Evolutionary conservation across 2,329 filamentous ascomycete genomes (phyloP), one percentile per base, ranked within the genome.

Genomic region (Cadophora sp.): DNA sequence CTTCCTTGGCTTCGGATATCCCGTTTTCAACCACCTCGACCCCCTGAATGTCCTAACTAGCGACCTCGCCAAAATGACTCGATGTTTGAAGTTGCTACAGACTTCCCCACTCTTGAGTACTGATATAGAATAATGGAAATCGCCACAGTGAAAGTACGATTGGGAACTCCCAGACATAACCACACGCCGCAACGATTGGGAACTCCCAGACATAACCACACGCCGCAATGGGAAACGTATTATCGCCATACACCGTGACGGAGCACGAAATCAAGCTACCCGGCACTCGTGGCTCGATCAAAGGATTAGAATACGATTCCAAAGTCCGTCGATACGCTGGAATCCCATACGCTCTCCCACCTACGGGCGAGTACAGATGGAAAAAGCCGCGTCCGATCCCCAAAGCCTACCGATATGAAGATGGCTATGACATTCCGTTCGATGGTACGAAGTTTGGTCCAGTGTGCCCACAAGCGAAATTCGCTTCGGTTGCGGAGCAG

Each of bases 401-500:
- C 72, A 63, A 2, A 58, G 70, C 4, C 77, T 77, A 65, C 58
- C 72, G 70, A 3, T 81, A 79, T 63, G 74, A 73, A 60, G 71
- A 71, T n/a, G 61, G 62, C 0, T 58, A 71, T 14, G 75, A 72
- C 0, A 58, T 68, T 4, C 76, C 79, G 3, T 81, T 77, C 29
- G 79, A 83, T 68, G 80, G 78, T 16, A 80, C 79, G 0, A 66
- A 69, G 4, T 82, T 80, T 68, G 75, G 76, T 1, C 71, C 79
- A 0, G 75, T 82, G 1, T 83, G 81, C 64, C 80, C 80, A 3
- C 82, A 83, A 62, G 76, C 79, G 31, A 64, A 60, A 24, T 69
- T 67, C 51, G 61, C 46, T 9, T 62, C 67, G 27, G 34, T 68
- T 16, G 81, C 77, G 34, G 68, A 69, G 40, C 64, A 73, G 4